Base-by-base conservation (phyloP, 2,329 filamentous ascomycete species). In the Endothia cerciana region DNA sequence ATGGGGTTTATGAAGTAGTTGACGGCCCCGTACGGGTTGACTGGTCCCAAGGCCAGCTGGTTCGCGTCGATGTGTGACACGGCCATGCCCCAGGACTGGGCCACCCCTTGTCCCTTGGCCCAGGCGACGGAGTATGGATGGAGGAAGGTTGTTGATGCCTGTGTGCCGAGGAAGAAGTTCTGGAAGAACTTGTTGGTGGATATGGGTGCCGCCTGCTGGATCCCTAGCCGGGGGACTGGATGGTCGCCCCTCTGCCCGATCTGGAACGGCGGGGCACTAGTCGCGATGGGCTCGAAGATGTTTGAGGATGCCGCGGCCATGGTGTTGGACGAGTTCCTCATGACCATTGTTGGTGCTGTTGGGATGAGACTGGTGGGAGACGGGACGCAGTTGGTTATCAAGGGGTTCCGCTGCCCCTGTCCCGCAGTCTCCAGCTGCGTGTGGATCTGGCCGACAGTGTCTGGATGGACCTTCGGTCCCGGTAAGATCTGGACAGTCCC, bases 101-200 rank as follows among this genome's bases (percentile, higher is more conserved):
- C 83, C 28, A 81, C 79, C 13, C 87, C 89, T 64, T 79, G 78
- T 1, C 90, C 91, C 69, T 85, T 87, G 3, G 84, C 83, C 89
- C 90, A 93, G 22, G 84, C 78, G 22, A 94, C 74, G 2, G 87
- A 85, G 73, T 93, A 94, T 1, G 91, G 94, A 73, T 93, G 89
- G 0, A 91, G 89, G 78, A 90, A 97, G 0, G 89, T 83, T 0
- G 89, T 85, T 7, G 85, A 84, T 4, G 82, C 85, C 75, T 97
- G 93, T 53, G 83, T 83, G 4, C 88, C 90, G 0, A 97, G 81
- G 75, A 93, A 93, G 69, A 95, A 87, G 72, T 95, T 95, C 71
- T 89, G 84, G 71, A 91, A 92, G 75, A 93, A 94, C 73, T 92
- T 94, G 81, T 94, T 94, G 30, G 91, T 94, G 60, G 87, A 81